Percentiles rank a stretch among this genome's conserved stretches.
Conservation (phyloP, 2,329 filamentous ascomycete genomes). For the Conoideocrella luteorostrata region DNA sequence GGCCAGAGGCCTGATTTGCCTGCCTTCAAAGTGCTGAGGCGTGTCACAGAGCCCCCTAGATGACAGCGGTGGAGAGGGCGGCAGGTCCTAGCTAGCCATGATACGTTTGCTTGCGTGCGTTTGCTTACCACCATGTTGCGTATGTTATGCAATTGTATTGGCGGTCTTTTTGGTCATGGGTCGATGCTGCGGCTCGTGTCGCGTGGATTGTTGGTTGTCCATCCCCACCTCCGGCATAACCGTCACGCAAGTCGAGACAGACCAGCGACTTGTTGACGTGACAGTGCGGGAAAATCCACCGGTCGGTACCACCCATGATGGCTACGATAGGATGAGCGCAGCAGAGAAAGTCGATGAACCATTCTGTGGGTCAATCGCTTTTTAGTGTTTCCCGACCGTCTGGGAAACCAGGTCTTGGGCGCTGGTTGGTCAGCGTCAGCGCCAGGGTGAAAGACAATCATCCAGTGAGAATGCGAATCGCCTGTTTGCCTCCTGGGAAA, state of each 20-base stretch:
- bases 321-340: constrained; percentile 17
- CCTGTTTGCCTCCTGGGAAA: background rate
- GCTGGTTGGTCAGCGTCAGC: constrained; percentile 10
- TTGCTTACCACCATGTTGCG: no score
- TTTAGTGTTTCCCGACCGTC: constrained; percentile 25
- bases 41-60: no score
- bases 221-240: background rate
- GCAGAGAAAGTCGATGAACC: constrained; percentile 20
- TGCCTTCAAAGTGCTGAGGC: no score
- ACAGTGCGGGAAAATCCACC: background rate
- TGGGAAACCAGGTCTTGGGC: constrained; percentile 23
- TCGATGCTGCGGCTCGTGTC: background rate
- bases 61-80: no score
- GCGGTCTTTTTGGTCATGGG: no score
- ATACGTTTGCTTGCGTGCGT: no score
- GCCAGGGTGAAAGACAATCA: background rate
- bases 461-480: constrained; percentile 3
- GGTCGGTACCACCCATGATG: constrained; percentile 1
- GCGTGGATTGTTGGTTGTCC: constrained; percentile 8
- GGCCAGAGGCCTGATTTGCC: no score
- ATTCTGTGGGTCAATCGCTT: constrained; percentile 21
- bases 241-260: background rate
- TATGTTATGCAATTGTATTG: no score
- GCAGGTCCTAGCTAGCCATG: no score
- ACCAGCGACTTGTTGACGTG: no score